Evolutionary conservation across 805 yeast species (phyloP).

Genomic region (Yarrowia keelungensis): DNA sequence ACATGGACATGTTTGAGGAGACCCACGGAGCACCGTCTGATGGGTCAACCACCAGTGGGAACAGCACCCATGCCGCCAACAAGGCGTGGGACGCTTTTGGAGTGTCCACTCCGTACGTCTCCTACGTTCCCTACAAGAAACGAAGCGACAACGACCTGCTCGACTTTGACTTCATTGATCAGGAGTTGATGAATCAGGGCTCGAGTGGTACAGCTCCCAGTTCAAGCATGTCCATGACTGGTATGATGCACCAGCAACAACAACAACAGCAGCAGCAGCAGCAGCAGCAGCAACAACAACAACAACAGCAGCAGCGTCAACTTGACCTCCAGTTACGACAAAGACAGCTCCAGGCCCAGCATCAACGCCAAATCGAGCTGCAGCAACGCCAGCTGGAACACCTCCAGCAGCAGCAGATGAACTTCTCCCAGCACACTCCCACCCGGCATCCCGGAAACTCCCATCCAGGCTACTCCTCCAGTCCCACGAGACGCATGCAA

Average conservation of each 20-base stretch:
- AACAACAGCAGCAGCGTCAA: neutral
- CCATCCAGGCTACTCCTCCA: slow-evolving; percentile 9
- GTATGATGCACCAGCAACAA: neutral
- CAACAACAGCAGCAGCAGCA: neutral
- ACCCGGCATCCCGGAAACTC: slow-evolving; percentile 1
- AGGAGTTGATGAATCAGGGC: neutral
- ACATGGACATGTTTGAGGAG: slow-evolving; percentile 34
- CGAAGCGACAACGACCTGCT: slow-evolving; percentile 27
- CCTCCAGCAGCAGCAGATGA: neutral
- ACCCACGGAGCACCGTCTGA: slow-evolving; percentile 14
- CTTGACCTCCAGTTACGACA: neutral
- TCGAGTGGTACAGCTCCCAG: too few species aligned
- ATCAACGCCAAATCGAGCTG: neutral
- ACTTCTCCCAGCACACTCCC: slow-evolving; percentile 1
- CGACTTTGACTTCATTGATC: slow-evolving; percentile 31
- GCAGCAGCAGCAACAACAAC: neutral
- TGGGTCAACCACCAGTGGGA: slow-evolving; percentile 8
- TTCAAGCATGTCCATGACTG: too few species aligned
- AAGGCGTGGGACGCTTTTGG: slow-evolving; percentile 37
- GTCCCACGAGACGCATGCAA: slow-evolving; percentile 5
- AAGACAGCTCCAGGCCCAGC: neutral
- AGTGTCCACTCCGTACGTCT: slow-evolving; percentile 18
- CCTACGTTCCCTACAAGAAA: slow-evolving; percentile 25
- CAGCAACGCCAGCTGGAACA: neutral
- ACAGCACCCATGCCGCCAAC: slow-evolving; percentile 14